phyloP scores from a whole-genome alignment of 2,329 filamentous ascomycete genomes.

The Verticillium alfalfae region DNA sequence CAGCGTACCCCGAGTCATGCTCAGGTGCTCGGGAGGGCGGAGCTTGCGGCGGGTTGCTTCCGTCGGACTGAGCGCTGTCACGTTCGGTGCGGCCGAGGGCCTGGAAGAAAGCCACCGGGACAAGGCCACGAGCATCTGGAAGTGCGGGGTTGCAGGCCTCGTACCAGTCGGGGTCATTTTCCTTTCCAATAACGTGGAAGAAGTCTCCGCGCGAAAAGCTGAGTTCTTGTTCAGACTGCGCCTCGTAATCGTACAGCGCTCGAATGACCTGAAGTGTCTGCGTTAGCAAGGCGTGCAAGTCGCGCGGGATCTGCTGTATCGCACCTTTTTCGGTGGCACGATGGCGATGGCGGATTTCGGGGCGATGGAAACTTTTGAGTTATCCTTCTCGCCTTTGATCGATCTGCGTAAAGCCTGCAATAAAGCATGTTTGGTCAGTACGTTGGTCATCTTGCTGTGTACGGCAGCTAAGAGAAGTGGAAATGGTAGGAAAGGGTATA shows the following conservation, averaged over 20 bases:
- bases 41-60: constrained; percentile 36
- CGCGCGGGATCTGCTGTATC: not conserved
- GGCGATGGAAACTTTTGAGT: constrained; percentile 69
- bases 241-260: constrained; percentile 88
- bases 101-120: constrained; percentile 93
- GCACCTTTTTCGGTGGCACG: constrained; percentile 86
- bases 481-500: not conserved
- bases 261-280: constrained; percentile 71
- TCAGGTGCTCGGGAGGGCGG: constrained; percentile 56
- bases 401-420: constrained; percentile 75
- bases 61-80: constrained; percentile 71
- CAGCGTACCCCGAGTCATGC: constrained; percentile 89
- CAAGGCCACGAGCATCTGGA: constrained; percentile 80
- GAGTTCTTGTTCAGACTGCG: constrained; percentile 71
- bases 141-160: constrained; percentile 94
- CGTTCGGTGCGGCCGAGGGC: constrained; percentile 85
- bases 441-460: not conserved
- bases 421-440: constrained; percentile 37
- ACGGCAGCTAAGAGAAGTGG: not conserved
- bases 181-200: constrained; percentile 93
- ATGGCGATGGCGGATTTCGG: constrained; percentile 86
- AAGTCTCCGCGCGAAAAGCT: constrained; percentile 95
- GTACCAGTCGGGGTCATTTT: constrained; percentile 95
- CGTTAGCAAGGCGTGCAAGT: not conserved
- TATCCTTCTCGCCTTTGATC: constrained; percentile 83